Percentiles rank a stretch among this genome's conserved stretches.
These are phyloP conservation scores for Diplodia intermedia DNA, from an alignment of 2,329 filamentous ascomycete species.

Conservation along the genomic window DNA sequence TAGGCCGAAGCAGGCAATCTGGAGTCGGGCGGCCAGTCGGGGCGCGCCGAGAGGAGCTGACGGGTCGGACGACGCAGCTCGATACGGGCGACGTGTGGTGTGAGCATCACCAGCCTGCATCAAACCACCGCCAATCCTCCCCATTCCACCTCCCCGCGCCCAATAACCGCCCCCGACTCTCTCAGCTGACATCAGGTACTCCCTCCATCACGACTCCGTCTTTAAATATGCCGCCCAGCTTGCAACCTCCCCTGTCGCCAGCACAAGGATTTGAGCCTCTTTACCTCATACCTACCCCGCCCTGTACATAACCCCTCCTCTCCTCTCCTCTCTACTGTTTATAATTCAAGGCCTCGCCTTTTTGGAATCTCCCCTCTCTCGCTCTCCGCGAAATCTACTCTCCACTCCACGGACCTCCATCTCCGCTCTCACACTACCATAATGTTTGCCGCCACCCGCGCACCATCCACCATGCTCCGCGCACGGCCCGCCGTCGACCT, in stretches of 20 bases:
- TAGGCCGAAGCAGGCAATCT: background rate
- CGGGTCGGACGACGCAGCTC: conserved; percentile 7
- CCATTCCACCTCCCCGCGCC: background rate
- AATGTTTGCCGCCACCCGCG: conserved; percentile 21
- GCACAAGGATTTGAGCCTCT: conserved; percentile 13
- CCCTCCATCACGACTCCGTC: background rate
- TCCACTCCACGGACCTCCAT: background rate
- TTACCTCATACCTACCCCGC: conserved; percentile 1
- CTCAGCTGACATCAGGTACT: conserved; percentile 21
- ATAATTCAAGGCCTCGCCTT: conserved; percentile 8
- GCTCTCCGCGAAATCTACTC: background rate
- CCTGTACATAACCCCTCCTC: conserved; percentile 13
- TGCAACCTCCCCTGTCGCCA: conserved; percentile 3
- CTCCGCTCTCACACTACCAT: background rate
- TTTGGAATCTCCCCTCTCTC: background rate
- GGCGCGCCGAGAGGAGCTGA: conserved; percentile 24
- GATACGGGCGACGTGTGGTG: conserved; percentile 3
- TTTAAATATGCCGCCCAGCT: conserved; percentile 25
- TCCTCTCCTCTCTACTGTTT: conserved; percentile 9
- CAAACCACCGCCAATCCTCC: conserved; percentile 4
- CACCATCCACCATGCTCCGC: conserved; percentile 18
- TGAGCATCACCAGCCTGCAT: conserved; percentile 27
- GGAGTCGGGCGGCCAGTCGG: conserved; percentile 12
- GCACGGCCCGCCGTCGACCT: conserved; percentile 22
- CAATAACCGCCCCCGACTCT: background rate